phyloP scores from a whole-genome alignment of 371 early-diverging fungal species.

The Mortierella polycephala region DNA sequence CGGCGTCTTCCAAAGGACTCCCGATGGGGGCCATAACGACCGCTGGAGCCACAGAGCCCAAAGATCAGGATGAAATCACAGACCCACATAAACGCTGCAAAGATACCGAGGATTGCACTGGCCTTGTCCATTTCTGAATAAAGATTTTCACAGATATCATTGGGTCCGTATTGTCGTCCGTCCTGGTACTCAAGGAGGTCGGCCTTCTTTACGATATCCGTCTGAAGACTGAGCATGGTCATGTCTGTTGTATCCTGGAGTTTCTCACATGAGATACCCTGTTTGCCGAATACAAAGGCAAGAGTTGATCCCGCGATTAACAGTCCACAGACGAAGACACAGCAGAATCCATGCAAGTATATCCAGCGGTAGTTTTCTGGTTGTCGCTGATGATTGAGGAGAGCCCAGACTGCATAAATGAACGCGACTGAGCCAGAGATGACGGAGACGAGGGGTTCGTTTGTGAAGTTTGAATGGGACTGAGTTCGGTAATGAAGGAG shows the following conservation, averaged over 20 bases:
- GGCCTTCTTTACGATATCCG: not conserved
- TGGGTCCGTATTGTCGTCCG: conserved; percentile 13
- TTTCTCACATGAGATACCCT: conserved; percentile 12
- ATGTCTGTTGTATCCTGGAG: not conserved
- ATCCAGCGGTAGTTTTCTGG: conserved; percentile 27
- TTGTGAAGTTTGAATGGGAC: conserved; percentile 31
- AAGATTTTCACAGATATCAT: conserved; percentile 23
- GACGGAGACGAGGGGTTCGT: conserved; percentile 34
- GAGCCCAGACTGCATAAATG: conserved; percentile 36
- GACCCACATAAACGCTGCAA: conserved; percentile 33
- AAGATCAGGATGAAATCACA: conserved; percentile 36
- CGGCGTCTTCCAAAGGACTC: not conserved
- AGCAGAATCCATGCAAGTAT: conserved; percentile 30
- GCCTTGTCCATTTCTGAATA: conserved; percentile 32
- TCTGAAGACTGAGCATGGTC: not conserved
- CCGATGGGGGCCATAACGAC: conserved; percentile 10
- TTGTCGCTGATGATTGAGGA: conserved; percentile 31
- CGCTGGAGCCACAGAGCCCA: conserved; percentile 25
- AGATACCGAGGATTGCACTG: conserved; percentile 21
- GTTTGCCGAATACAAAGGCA: conserved; percentile 14
- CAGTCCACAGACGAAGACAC: conserved; percentile 25
- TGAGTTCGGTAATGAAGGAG: conserved; percentile 38
- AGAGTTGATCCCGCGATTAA: conserved; percentile 20
- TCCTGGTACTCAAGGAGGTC: conserved; percentile 16
- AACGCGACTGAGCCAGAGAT: conserved; percentile 41